Conservation (phyloP, 208 protist species). For the Leishmania arabica region DNA sequence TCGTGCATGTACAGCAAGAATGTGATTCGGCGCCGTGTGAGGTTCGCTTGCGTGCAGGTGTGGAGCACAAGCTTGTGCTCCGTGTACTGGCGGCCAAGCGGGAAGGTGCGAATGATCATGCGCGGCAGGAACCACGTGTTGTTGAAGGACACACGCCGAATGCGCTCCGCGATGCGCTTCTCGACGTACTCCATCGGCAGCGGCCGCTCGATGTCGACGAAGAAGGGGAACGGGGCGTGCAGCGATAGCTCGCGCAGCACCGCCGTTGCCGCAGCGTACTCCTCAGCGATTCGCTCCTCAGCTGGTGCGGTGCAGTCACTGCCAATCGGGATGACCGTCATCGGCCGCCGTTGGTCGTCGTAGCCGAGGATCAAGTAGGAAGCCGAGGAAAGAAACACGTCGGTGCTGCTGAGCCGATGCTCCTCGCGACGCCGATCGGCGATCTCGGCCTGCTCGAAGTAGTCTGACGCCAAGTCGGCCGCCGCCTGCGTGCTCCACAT, state of each 20-base stretch:
- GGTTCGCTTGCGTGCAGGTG: slow-evolving; percentile 85
- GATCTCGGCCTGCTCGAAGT: slow-evolving; percentile 63
- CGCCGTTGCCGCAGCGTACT: slow-evolving; percentile 58
- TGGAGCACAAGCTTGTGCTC: slow-evolving; percentile 80
- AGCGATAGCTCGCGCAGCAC: slow-evolving; percentile 70
- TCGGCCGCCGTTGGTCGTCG: slow-evolving; percentile 71
- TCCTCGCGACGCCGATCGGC: slow-evolving; percentile 31
- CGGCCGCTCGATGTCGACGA: slow-evolving; percentile 69
- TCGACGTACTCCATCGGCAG: slow-evolving; percentile 66
- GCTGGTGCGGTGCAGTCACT: slow-evolving; percentile 29
- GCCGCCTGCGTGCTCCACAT: slow-evolving; percentile 53
- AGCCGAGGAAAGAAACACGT: slow-evolving; percentile 72
- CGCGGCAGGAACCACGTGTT: slow-evolving; percentile 82
- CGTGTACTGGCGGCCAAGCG: slow-evolving; percentile 70
- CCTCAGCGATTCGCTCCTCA: slow-evolving; percentile 43
- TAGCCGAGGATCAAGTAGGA: slow-evolving; percentile 78
- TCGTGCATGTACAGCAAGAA: slow-evolving; percentile 82
- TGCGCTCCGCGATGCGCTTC: slow-evolving; percentile 74
- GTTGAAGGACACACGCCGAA: slow-evolving; percentile 82
- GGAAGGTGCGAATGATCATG: slow-evolving; percentile 83
- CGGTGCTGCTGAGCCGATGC: slow-evolving; percentile 41
- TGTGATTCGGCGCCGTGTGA: slow-evolving; percentile 78
- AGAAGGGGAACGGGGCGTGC: slow-evolving; percentile 80
- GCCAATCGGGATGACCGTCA: slow-evolving; percentile 73
- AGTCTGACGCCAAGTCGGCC: slow-evolving; percentile 52